Evolutionary conservation across 1,284 basidiomycete genomes (phyloP).

Genomic region (Cryptococcus sp.): DNA sequence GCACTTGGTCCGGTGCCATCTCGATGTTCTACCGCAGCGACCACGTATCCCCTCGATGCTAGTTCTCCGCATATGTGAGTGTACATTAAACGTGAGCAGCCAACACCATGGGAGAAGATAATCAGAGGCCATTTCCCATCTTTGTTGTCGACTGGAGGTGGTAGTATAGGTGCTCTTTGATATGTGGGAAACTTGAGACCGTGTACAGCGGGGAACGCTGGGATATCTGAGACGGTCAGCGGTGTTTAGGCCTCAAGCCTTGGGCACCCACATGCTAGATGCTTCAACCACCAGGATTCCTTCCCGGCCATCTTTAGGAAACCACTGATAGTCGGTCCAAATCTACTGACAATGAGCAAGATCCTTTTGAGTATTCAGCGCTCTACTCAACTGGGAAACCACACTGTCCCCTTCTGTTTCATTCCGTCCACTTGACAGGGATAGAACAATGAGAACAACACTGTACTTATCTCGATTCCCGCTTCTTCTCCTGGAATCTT

Average conservation of each 20-base stretch:
- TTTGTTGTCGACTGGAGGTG: constrained; percentile 9
- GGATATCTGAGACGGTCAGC: constrained; percentile 13
- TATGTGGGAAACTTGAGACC: constrained; percentile 47
- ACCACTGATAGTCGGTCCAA: constrained; percentile 44
- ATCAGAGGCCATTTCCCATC: constrained; percentile 40
- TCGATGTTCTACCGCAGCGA: constrained; percentile 53
- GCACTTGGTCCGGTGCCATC: constrained; percentile 51
- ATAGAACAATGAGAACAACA: constrained; percentile 49
- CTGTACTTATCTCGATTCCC: constrained; percentile 42
- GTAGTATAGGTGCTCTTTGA: constrained; percentile 39
- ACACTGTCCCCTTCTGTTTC: constrained; percentile 13
- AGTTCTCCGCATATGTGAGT: constrained; percentile 49
- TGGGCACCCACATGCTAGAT: constrained; percentile 23
- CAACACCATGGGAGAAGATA: constrained; percentile 49
- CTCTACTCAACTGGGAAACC: constrained; percentile 20
- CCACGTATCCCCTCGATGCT: constrained; percentile 50
- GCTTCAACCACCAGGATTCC: constrained; percentile 34
- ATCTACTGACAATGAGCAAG: constrained; percentile 15
- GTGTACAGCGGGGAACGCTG: constrained; percentile 43
- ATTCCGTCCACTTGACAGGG: constrained; percentile 31
- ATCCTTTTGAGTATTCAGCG: background rate
- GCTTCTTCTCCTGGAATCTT: background rate
- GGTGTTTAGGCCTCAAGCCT: background rate
- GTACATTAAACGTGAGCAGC: constrained; percentile 49
- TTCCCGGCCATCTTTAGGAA: constrained; percentile 47